Base-by-base conservation (phyloP, 805 yeast genomes). In the Candida pini region DNA sequence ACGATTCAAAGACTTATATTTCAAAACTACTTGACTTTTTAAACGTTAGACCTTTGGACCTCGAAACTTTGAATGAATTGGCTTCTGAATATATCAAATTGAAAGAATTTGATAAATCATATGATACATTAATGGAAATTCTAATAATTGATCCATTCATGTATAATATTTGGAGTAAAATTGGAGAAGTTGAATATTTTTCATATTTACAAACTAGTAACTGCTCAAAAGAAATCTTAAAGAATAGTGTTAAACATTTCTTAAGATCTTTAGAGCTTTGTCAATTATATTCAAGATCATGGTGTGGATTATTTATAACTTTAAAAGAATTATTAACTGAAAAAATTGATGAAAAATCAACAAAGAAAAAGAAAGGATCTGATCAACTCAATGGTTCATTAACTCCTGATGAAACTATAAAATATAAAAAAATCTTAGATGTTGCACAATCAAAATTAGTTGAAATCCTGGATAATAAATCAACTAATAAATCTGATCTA, bases 181-280 rank as follows among this genome's bases (percentile, higher is more conserved):
- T 82, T 10, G 95, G 89, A 4, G 81, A 75, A 47, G 38, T 71
- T n/a, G 51, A 59, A 25, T 43, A 43, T 22, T 18, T 41, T 30
- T 42, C 39, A 34, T 39, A 29, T 27, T 10, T 27, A 7, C 31
- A 26, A 15, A 34, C 28, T 27, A 27, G 34, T 10, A 28, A 21
- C 15, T 20, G 16, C 8, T 29, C 28, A 24, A 36, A 30, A 18
- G 46, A 44, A 28, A 27, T 33, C 14, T 34, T 47, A 33, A 40
- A 31, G 21, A 40, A 44, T 19, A 51, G 66, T 1, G 36, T 53
- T 16, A 64, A 78, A 46, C 70, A 76, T 49, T 82, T 73, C 44
- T 60, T 81, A 35, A 72, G 94, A 44, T 62, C 88, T 7, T 78
- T 87, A 5, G 97, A 92, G 56, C 64, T 89, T 25, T 78, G 86